These are phyloP conservation scores for Breynia disticha DNA, from an alignment of 441 rosid species.

Conservation along the genomic window DNA sequence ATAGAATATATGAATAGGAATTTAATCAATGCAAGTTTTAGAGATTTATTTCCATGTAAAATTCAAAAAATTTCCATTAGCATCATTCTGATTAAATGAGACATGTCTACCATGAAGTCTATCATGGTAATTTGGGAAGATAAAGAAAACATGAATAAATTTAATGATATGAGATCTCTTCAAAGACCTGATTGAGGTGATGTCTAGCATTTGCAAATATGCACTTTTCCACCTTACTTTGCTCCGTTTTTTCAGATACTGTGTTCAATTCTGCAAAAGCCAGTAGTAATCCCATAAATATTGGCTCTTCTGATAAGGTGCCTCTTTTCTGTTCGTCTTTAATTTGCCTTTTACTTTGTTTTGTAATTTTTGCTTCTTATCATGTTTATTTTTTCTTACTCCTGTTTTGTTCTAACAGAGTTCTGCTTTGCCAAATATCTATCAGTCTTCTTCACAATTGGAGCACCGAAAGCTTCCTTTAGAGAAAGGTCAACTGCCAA, in stretches of 20 bases:
- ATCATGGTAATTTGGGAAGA: too few species aligned
- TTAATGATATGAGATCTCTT: too few species aligned
- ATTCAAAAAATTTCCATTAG: too few species aligned
- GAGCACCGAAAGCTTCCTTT: constrained; percentile 22
- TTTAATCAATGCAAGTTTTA: too few species aligned
- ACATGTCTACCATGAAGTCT: too few species aligned
- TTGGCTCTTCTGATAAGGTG: constrained; percentile 24
- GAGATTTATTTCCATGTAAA: too few species aligned
- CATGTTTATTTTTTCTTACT: neutral
- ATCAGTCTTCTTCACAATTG: constrained; percentile 20
- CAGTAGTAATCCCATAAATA: constrained; percentile 13
- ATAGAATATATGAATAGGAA: too few species aligned
- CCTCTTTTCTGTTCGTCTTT: neutral
- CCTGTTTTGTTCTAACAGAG: constrained; percentile 13
- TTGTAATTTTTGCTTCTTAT: constrained; percentile 7
- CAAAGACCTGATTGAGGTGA: too few species aligned
- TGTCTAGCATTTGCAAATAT: too few species aligned
- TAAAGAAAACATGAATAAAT: too few species aligned
- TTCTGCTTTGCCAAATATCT: constrained; percentile 13
- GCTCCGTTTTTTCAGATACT: constrained; percentile 15
- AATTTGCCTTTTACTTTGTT: constrained; percentile 1
- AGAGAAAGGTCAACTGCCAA: constrained; percentile 27
- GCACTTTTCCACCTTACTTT: too few species aligned
- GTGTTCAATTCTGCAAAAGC: constrained; percentile 23
- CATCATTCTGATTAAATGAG: too few species aligned